Evolutionary conservation across 495 filamentous ascomycete genomes (phyloP), one percentile per base, ranked within the genome.

Genomic region (Aspergillus saccharolyticus): DNA sequence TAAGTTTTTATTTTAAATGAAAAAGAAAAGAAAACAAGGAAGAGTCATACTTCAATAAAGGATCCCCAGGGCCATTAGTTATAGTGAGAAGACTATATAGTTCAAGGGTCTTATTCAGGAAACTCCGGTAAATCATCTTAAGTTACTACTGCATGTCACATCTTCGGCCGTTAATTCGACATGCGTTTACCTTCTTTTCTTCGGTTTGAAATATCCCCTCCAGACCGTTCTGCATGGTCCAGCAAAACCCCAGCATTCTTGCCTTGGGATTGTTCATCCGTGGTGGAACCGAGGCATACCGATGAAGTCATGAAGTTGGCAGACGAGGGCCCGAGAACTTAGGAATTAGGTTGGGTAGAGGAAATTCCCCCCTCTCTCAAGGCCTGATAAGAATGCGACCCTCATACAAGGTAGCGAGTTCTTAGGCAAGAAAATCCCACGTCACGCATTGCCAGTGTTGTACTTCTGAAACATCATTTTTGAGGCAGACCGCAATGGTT

Each of bases 141-240:
- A n/a, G n/a, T n/a, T n/a, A n/a, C n/a, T 46, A 43, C 43, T 67
- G 56, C 58, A 66, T 68, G 52, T 54, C 39, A 53, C 17, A 21
- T 53, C 21, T 1, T 42, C 33, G 33, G 33, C 12, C 33, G 33
- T 2, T 12, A 39, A 39, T 15, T 39, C 33, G 33, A 8, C 30
- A 7, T 51, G 21, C 42, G 42, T 33, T 24, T 16, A 19, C 6
- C 17, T 33, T 33, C 12, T 18, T 42, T 21, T 53, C 12, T 42
- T 28, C 3, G 9, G 43, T 42, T 53, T 20, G 30, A 28, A 1
- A 4, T 53, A 10, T 15, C 12, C 12, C 7, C 14, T 12, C 4
- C 33, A 5, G 33, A 39, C 33, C 12, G 33, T 39, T 12, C 33
- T 39, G 2, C 33, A 39, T 39, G 5, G 14, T 8, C 2, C 14